Base-by-base conservation (phyloP, 805 yeast species). In the Torulaspora delbrueckii region DNA sequence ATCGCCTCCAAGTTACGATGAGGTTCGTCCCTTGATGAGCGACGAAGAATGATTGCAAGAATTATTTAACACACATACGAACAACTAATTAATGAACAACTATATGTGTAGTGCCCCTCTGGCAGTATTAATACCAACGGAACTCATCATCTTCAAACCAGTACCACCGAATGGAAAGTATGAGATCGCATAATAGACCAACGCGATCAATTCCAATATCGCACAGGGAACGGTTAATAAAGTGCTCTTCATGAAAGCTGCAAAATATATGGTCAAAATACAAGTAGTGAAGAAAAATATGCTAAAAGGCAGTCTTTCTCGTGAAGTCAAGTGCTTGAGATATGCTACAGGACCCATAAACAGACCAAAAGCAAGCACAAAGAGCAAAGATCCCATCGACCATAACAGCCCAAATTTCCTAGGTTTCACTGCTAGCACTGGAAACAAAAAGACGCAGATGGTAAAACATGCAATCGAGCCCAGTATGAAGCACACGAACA, bases 81-180 rank as follows among this genome's bases (percentile, higher is more conserved):
- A 23, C 37, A 34, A 32, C 13, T 30, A 27, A 13, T 14, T 37
- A 23, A 26, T 26, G 30, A 7, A 18, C 18, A 22, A 33, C 52
- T 45, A 65, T 36, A 66, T 66, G 45, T 58, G 59, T 53, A 56
- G 49, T 5, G 61, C 70, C 3, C 70, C 70, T 52, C 70, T 64
- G n/a, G 78, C 79, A 45, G 78, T 80, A 46, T 77, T 72, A 5
- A 77, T 65, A 5, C 84, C 88, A 5, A 82, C 68, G 18, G 78
- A 67, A 12, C 79, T 70, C 1, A 83, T 74, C 63, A 80, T 70
- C 50, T 76, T 68, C 40, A 82, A 58, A 2, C 95, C 84, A 50
- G 85, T 84, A 1, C 91, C 86, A 9, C 99, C 99, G 69, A 90
- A 85, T 10, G 99, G 99, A 75, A 93, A 91, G 66, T 93, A 93